Base-by-base conservation (phyloP, 177 flowering plant genomes). In the Vitis hybrid region DNA sequence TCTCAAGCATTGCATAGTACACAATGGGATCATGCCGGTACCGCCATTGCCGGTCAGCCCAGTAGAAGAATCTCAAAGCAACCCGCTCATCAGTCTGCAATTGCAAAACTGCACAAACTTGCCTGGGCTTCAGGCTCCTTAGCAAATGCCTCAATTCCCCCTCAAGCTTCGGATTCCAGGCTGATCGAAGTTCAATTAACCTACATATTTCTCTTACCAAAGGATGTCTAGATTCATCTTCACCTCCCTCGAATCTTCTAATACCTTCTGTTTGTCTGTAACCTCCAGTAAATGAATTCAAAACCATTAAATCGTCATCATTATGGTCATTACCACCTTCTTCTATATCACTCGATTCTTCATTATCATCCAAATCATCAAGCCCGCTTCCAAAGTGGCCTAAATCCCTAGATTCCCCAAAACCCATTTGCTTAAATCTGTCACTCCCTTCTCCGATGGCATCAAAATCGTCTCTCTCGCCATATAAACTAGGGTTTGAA, bases 11-110 rank as follows among this genome's bases (percentile, higher is more conserved):
- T 17, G 78, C 75, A 69, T 89, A 88, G 66, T 91, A 93, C 30
- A 90, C 97, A 64, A 82, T 67, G 1, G 82, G 82, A 32, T 78
- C 82, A 67, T 93, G 99, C 18, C 89, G 79, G 70, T 94, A 94
- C 62, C 95, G 79, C 97, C 97, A 91, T 64, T 89, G 97, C 63
- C 93, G 64, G 52, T 94, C 91, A 62, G 93, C 97, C 99, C 98
- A 94, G 66, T 88, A 87, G 77, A 93, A 94, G 80, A 94, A 91
- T 17, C 82, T 74, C 75, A 91, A 74, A 45, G 99, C 92, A 52
- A 87, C 76, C 13, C 97, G 82, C 66, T 87, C 91, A 74, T 94
- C 97, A 5, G 69, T 66, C 69, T 79, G 93, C 32, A 79, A 81
- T 11, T 74, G 84, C 30, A 93, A 80, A 34, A 92, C 98, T 5